phyloP scores from a whole-genome alignment of 306 rosid genomes.

The Vigna nakashimae region DNA sequence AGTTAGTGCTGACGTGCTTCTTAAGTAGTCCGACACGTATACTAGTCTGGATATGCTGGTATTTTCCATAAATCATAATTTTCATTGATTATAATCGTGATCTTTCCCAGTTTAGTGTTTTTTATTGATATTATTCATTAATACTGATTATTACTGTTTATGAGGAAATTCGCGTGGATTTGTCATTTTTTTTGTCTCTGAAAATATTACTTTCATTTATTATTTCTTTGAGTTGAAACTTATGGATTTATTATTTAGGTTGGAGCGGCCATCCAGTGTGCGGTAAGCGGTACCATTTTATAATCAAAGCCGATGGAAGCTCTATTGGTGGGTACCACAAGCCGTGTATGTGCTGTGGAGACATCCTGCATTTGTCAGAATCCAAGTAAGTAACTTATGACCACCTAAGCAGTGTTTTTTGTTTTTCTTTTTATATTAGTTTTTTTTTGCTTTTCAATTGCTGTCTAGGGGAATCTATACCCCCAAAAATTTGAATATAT shows the following conservation, averaged over 20 bases:
- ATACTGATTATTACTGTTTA: neutral
- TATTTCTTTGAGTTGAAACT: neutral
- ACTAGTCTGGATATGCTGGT: slow-evolving; percentile 10
- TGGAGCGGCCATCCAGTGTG: slow-evolving; percentile 99
- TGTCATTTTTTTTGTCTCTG: neutral
- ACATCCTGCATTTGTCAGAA: slow-evolving; percentile 87
- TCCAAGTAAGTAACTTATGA: slow-evolving; percentile 75
- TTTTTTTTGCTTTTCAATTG: slow-evolving; percentile 19
- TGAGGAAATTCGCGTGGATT: neutral
- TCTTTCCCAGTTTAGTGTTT: neutral
- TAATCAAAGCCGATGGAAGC: slow-evolving; percentile 87
- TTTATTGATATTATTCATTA: neutral
- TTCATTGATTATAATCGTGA: neutral
- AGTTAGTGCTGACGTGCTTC: slow-evolving; percentile 18
- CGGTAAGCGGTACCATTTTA: slow-evolving; percentile 90
- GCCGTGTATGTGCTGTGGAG: slow-evolving; percentile 99
- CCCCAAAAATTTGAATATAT: neutral
- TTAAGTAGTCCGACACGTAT: slow-evolving; percentile 11
- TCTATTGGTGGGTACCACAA: slow-evolving; percentile 96
- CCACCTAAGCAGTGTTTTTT: neutral
- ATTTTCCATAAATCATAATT: neutral
- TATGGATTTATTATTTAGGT: slow-evolving; percentile 53
- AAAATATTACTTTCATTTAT: neutral
- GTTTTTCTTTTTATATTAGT: neutral
- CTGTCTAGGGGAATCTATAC: slow-evolving; percentile 8